Percentiles rank a stretch among this genome's conserved stretches.
Evolutionary conservation across 129 eudicot species (phyloP).

Genomic region (Kitagawia praeruptora): DNA sequence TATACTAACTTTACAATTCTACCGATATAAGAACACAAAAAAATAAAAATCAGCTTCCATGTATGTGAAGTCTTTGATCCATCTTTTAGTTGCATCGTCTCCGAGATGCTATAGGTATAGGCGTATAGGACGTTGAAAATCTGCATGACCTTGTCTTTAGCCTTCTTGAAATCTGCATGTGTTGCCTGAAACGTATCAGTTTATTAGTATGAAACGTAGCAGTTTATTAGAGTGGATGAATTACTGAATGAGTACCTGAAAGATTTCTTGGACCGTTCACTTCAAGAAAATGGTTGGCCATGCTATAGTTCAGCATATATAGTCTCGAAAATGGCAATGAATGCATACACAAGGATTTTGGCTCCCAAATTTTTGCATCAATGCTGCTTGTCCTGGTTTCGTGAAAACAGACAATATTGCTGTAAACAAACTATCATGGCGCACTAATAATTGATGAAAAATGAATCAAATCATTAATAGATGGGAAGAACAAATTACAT

Average conservation of each 20-base stretch:
- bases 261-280: slow-evolving; percentile 33
- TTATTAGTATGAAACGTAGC: too few relatives aligned
- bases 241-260: slow-evolving; percentile 37
- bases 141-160: too few relatives aligned
- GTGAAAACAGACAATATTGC: slow-evolving; percentile 11
- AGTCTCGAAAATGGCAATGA: slow-evolving; percentile 57
- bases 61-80: too few relatives aligned
- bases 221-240: slow-evolving; percentile 41
- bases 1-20: too few relatives aligned
- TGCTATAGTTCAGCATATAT: slow-evolving; percentile 28
- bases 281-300: slow-evolving; percentile 34
- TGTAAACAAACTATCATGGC: neutral
- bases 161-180: too few relatives aligned
- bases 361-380: slow-evolving; percentile 41
- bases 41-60: too few relatives aligned
- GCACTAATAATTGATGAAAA: neutral
- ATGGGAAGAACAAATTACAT: too few relatives aligned
- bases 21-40: too few relatives aligned
- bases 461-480: neutral
- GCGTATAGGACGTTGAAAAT: too few relatives aligned
- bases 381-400: slow-evolving; percentile 53
- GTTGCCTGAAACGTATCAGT: too few relatives aligned
- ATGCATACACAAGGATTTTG: slow-evolving; percentile 56
- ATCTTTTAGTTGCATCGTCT: too few relatives aligned
- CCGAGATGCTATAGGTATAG: too few relatives aligned